These are phyloP conservation scores for Talinum fruticosum DNA, from an alignment of 148 eudicot species.

Conservation along the genomic window DNA sequence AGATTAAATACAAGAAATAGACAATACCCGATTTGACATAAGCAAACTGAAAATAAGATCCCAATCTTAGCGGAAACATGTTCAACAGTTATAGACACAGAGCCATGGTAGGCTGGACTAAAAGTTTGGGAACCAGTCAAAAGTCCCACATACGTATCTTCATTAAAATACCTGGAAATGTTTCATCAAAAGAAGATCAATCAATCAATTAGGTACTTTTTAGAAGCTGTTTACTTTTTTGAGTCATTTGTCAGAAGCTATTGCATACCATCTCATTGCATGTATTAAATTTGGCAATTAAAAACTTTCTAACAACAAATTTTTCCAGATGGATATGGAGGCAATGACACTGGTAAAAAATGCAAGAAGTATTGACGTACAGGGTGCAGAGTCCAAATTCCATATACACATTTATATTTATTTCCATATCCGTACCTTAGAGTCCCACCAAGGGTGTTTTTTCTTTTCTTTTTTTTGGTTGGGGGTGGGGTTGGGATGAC, in stretches of 20 bases:
- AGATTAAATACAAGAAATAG: neutral
- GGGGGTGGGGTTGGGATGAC: neutral
- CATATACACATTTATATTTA: neutral
- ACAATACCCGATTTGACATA: neutral
- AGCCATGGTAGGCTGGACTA: neutral
- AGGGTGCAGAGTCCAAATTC: neutral
- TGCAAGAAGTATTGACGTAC: neutral
- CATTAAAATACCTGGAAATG: neutral
- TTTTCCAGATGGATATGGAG: neutral
- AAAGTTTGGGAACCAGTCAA: neutral
- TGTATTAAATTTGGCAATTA: neutral
- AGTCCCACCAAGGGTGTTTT: neutral
- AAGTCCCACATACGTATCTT: neutral
- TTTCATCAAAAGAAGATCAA: conserved; percentile 4
- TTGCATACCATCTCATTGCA: conserved; percentile 1
- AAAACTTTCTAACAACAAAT: neutral
- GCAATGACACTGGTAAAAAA: neutral
- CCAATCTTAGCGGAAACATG: neutral
- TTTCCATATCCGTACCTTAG: neutral
- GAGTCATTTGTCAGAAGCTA: neutral
- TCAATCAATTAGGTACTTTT: neutral
- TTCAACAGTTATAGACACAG: conserved; percentile 5
- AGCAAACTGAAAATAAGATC: neutral
- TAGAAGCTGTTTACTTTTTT: neutral
- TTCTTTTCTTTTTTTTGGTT: neutral